Percentiles rank a stretch among this genome's conserved stretches.
Evolutionary conservation across 148 eudicot genomes (phyloP).

Genomic region (Rhododendron griersonianum): DNA sequence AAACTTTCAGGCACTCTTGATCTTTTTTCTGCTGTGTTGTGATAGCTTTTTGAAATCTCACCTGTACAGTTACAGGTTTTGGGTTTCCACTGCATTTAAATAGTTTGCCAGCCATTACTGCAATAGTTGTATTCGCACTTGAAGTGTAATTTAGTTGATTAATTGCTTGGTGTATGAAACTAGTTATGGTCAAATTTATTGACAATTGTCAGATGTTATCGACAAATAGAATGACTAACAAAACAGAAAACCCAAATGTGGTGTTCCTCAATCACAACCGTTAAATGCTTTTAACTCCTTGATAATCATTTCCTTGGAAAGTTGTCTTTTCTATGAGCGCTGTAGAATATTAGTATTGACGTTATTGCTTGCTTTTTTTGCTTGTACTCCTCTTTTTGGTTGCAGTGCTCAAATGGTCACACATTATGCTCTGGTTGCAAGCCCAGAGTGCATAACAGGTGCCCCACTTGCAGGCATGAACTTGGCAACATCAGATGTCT

Average conservation of each 20-base stretch:
- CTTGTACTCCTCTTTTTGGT: not conserved
- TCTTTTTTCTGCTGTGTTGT: not conserved
- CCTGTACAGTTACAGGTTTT: not conserved
- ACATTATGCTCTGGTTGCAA: slow-evolving; percentile 88
- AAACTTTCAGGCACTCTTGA: not conserved
- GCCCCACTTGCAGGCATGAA: slow-evolving; percentile 97
- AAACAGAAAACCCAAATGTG: not conserved
- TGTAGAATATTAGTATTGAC: not conserved
- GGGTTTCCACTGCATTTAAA: not conserved
- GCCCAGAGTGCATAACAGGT: slow-evolving; percentile 88
- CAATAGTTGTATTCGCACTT: not conserved
- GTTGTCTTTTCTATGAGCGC: not conserved
- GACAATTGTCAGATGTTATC: not conserved
- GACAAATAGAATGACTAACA: not conserved
- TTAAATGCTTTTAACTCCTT: not conserved
- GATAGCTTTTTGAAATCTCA: not conserved
- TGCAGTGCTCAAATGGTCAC: slow-evolving; percentile 94
- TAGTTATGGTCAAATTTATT: not conserved
- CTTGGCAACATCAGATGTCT: slow-evolving; percentile 93
- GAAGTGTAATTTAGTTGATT: not conserved
- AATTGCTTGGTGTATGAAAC: not conserved
- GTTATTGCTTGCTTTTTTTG: not conserved
- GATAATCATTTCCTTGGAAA: not conserved
- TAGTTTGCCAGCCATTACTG: not conserved
- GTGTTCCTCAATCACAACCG: not conserved